Evolutionary conservation across 257 asterid genomes (phyloP).

Genomic region (Mitragyna speciosa): DNA sequence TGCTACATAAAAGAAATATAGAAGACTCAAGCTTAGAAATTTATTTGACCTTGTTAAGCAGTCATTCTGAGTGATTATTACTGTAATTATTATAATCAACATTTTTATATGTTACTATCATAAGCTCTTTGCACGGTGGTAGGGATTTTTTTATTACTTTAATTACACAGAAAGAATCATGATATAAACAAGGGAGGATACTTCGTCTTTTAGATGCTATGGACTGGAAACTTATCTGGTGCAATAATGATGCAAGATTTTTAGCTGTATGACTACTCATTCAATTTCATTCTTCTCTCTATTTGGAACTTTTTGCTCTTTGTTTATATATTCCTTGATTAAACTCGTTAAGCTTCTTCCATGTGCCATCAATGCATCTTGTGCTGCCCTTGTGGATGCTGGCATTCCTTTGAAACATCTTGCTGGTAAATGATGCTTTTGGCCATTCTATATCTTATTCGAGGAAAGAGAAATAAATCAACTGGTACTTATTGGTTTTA

Average conservation of each 20-base stretch:
- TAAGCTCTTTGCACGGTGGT: not conserved
- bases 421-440: constrained; percentile 50
- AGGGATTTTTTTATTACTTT: not conserved
- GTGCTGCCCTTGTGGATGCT: constrained; percentile 92
- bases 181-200: not conserved
- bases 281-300: constrained; percentile 8
- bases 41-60: not conserved
- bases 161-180: not conserved
- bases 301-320: not conserved
- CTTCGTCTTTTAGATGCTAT: not conserved
- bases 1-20: not conserved
- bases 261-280: not conserved
- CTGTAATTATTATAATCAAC: not conserved
- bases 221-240: not conserved
- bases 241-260: not conserved
- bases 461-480: not conserved
- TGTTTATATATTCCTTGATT: constrained; percentile 53
- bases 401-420: constrained; percentile 84
- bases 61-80: not conserved
- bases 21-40: not conserved
- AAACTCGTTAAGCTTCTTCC: constrained; percentile 70
- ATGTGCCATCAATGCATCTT: constrained; percentile 92
- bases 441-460: constrained; percentile 1
- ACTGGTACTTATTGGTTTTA: constrained; percentile 23
- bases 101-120: not conserved